These are phyloP conservation scores for Sugiyamaella qingdaonensis DNA, from an alignment of 805 yeast species.

Conservation along the genomic window DNA sequence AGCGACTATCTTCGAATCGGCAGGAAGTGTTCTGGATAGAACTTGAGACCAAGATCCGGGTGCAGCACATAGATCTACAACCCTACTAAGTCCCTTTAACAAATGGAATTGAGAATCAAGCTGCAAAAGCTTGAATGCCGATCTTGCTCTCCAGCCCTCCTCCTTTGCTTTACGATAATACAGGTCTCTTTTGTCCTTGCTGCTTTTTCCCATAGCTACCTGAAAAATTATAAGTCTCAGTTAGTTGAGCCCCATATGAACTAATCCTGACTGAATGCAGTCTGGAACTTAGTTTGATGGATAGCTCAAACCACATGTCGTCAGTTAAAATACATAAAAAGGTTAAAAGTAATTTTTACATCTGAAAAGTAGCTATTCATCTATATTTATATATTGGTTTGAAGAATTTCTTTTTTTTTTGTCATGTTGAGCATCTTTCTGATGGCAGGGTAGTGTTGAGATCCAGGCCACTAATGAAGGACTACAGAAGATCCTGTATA, in stretches of 20 bases:
- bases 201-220: constrained; percentile 79
- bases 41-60: constrained; percentile 99
- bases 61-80: constrained; percentile 97
- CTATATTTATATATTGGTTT: too few relatives aligned
- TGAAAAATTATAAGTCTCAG: not conserved
- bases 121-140: constrained; percentile 91
- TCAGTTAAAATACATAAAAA: too few relatives aligned
- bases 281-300: too few relatives aligned
- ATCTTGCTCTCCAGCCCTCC: constrained; percentile 96
- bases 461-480: too few relatives aligned
- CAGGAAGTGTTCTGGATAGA: constrained; percentile 53
- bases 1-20: constrained; percentile 65
- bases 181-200: constrained; percentile 90
- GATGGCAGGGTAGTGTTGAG: too few relatives aligned
- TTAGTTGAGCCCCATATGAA: not conserved
- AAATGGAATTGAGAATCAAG: constrained; percentile 85
- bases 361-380: too few relatives aligned
- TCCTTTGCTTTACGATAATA: constrained; percentile 88
- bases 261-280: too few relatives aligned
- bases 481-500: too few relatives aligned
- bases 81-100: constrained; percentile 66
- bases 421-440: too few relatives aligned
- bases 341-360: too few relatives aligned
- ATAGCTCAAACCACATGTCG: too few relatives aligned
- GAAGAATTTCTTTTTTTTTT: too few relatives aligned